These are phyloP conservation scores for Suhomyces xylopsoci DNA, from an alignment of 805 yeast genomes.

Conservation along the genomic window DNA sequence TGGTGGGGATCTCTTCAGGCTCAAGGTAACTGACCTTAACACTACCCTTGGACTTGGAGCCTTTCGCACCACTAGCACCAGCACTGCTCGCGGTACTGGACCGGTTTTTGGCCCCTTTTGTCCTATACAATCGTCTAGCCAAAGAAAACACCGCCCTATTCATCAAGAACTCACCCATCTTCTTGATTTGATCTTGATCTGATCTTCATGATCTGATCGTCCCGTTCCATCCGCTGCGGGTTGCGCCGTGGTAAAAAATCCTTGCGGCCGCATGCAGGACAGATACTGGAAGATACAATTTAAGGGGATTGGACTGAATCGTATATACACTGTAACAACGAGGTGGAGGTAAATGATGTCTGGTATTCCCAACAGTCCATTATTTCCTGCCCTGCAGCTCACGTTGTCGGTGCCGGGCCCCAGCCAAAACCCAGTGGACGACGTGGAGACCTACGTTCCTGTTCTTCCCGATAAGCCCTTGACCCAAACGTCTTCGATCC, in stretches of 20 bases:
- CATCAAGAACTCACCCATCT: neutral
- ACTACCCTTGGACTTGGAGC: neutral
- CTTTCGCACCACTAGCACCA: neutral
- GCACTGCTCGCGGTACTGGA: neutral
- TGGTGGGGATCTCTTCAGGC: slow-evolving; percentile 7
- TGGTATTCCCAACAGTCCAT: slow-evolving; percentile 16
- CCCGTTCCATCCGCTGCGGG: neutral
- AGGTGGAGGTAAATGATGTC: neutral
- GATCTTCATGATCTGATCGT: neutral
- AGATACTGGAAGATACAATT: neutral
- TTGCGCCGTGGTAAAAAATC: neutral
- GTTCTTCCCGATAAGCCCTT: slow-evolving; percentile 55
- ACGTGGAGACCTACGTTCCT: slow-evolving; percentile 24
- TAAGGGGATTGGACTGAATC: neutral
- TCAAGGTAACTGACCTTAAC: neutral
- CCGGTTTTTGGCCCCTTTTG: slow-evolving; percentile 8
- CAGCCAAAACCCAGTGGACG: slow-evolving; percentile 3
- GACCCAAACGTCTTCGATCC: slow-evolving; percentile 61
- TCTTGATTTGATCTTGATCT: too few relatives aligned
- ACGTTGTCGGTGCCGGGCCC: slow-evolving; percentile 7
- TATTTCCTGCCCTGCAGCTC: slow-evolving; percentile 22
- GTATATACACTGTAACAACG: neutral
- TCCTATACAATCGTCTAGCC: slow-evolving; percentile 5
- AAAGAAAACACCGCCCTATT: neutral
- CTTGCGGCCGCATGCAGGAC: neutral